These are phyloP conservation scores for Populus tomentosa DNA, from an alignment of 441 rosid genomes.

Conservation along the genomic window DNA sequence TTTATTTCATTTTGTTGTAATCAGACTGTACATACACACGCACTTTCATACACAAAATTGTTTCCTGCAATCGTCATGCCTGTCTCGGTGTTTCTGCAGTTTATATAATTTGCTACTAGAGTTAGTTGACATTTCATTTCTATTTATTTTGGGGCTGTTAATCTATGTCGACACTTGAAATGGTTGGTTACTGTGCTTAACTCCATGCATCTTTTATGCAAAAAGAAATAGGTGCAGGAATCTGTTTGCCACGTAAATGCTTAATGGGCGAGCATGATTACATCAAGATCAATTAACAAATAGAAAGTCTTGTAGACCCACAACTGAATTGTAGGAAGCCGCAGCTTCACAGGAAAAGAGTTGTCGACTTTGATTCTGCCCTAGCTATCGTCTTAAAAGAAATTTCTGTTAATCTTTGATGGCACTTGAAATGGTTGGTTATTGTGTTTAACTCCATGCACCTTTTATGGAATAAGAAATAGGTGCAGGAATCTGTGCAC, in stretches of 20 bases:
- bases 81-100: neutral
- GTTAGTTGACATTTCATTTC: neutral
- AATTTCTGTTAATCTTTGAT: neutral
- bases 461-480: neutral
- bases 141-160: neutral
- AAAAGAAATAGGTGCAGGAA: neutral
- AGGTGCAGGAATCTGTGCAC: neutral
- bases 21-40: neutral
- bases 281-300: neutral
- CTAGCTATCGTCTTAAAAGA: neutral
- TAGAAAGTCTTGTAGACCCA: neutral
- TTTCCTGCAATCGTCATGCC: neutral
- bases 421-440: neutral
- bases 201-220: neutral
- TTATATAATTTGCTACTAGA: neutral
- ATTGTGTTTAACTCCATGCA: neutral
- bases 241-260: neutral
- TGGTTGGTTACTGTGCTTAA: neutral
- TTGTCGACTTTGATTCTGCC: neutral
- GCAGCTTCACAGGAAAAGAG: neutral
- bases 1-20: neutral
- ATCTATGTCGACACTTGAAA: neutral
- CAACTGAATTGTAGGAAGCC: neutral
- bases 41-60: neutral
- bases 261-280: neutral